Evolutionary conservation across 2,329 filamentous ascomycete species (phyloP).

Genomic region (Diaporthe vexans): DNA sequence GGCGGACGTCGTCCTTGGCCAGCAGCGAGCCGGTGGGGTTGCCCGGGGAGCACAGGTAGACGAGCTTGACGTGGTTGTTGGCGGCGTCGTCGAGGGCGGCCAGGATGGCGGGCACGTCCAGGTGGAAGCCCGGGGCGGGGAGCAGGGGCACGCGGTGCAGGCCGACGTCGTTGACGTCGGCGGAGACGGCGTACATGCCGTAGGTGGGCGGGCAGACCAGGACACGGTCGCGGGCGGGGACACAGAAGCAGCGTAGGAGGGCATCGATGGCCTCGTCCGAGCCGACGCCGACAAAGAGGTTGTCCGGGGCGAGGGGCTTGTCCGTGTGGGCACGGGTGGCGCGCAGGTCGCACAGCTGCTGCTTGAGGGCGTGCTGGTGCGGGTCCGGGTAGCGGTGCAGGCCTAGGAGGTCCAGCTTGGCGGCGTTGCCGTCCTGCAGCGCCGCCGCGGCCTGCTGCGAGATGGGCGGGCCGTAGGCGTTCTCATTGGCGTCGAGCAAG

Average conservation of each 20-base stretch:
- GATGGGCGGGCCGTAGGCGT: conserved; percentile 90
- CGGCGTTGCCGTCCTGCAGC: conserved; percentile 55
- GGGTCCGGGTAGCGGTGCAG: conserved; percentile 97
- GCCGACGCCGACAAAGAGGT: conserved; percentile 95
- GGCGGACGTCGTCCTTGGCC: conserved; percentile 79
- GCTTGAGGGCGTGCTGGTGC: conserved; percentile 90
- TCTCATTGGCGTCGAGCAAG: conserved; percentile 97
- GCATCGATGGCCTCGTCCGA: conserved; percentile 98
- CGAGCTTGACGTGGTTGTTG: conserved; percentile 80
- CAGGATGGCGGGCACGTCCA: conserved; percentile 79
- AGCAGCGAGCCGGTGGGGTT: conserved; percentile 91
- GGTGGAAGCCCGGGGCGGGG: conserved; percentile 77
- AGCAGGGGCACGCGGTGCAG: conserved; percentile 90
- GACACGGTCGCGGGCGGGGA: conserved; percentile 88
- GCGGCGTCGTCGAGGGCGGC: conserved; percentile 67
- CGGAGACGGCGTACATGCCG: conserved; percentile 97
- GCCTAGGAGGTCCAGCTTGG: conserved; percentile 79
- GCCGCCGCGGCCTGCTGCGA: conserved; percentile 61
- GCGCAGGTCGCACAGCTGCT: conserved; percentile 86
- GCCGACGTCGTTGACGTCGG: conserved; percentile 91
- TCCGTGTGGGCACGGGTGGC: conserved; percentile 87
- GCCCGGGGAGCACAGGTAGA: conserved; percentile 94
- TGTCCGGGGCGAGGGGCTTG: conserved; percentile 80
- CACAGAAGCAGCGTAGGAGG: conserved; percentile 92
- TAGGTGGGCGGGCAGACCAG: conserved; percentile 97